These are phyloP conservation scores for Cercophora samala DNA, from an alignment of 495 filamentous ascomycete species.

Conservation along the genomic window DNA sequence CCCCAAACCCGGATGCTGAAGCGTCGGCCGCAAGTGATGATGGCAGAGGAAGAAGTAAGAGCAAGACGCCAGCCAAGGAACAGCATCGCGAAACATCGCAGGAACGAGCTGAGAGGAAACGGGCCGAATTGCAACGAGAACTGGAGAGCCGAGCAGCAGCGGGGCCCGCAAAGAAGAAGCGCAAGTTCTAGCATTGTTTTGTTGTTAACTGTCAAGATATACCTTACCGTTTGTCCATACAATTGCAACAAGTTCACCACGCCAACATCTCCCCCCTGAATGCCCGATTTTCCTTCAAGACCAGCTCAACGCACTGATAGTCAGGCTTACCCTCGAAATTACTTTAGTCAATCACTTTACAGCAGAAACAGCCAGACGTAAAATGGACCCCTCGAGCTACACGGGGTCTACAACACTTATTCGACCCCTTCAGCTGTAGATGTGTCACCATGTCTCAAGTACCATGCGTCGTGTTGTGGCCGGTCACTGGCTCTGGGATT, in stretches of 20 bases:
- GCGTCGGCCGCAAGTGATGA: slow-evolving; percentile 17
- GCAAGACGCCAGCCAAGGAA: slow-evolving; percentile 18
- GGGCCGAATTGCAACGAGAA: slow-evolving; percentile 61
- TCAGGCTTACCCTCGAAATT: background rate
- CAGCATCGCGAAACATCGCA: slow-evolving; percentile 41
- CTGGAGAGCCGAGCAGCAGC: slow-evolving; percentile 62
- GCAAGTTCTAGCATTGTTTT: slow-evolving; percentile 47
- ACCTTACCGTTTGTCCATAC: background rate
- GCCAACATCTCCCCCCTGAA: background rate
- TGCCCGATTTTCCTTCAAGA: background rate
- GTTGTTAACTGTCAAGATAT: background rate
- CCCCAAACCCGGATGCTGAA: slow-evolving; percentile 16
- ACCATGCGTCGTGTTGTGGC: slow-evolving; percentile 23
- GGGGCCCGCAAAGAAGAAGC: slow-evolving; percentile 64
- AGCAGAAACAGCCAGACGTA: slow-evolving; percentile 27
- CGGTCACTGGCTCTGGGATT: background rate
- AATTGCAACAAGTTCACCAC: background rate
- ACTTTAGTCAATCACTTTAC: background rate
- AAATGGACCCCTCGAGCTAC: slow-evolving; percentile 53
- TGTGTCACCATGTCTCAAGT: slow-evolving; percentile 23
- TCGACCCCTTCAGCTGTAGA: slow-evolving; percentile 24
- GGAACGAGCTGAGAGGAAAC: slow-evolving; percentile 60
- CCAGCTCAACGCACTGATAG: background rate
- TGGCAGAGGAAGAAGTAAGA: slow-evolving; percentile 23
- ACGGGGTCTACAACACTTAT: slow-evolving; percentile 68